Evolutionary conservation across 148 eudicot species (phyloP).

Genomic region (Rhododendron molle): DNA sequence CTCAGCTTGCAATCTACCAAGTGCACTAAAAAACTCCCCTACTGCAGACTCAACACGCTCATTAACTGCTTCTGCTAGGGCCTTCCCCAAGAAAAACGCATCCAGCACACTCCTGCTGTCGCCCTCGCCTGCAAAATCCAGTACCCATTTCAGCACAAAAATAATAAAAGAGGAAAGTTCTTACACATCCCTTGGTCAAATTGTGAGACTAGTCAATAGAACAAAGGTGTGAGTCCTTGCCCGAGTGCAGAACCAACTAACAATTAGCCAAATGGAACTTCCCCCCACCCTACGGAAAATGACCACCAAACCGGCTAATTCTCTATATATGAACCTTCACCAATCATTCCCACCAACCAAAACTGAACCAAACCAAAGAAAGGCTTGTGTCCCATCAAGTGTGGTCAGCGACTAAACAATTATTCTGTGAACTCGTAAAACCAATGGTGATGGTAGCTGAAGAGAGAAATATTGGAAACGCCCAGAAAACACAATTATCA

Average conservation of each 20-base stretch:
- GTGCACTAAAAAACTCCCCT: slow-evolving; percentile 76
- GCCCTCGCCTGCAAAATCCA: slow-evolving; percentile 57
- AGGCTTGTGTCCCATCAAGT: not conserved
- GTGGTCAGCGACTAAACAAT: not conserved
- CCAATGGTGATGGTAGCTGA: not conserved
- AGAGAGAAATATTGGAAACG: not conserved
- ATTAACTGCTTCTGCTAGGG: slow-evolving; percentile 78
- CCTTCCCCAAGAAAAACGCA: slow-evolving; percentile 99
- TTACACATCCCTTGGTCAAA: not conserved
- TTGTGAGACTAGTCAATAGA: not conserved
- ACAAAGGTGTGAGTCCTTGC: not conserved
- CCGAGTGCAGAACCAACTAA: not conserved
- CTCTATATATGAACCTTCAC: not conserved
- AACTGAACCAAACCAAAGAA: not conserved
- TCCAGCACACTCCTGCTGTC: slow-evolving; percentile 70
- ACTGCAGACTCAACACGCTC: slow-evolving; percentile 87
- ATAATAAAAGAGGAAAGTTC: not conserved
- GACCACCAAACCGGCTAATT: not conserved
- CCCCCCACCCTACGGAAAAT: not conserved
- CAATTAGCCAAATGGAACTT: not conserved
- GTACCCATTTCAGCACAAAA: not conserved
- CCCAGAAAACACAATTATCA: not conserved
- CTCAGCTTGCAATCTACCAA: slow-evolving; percentile 94
- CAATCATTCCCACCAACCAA: not conserved
- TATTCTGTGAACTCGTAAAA: not conserved